Conservation (phyloP, 2,329 filamentous ascomycete genomes). For the Colletotrichum chrysophilum region DNA sequence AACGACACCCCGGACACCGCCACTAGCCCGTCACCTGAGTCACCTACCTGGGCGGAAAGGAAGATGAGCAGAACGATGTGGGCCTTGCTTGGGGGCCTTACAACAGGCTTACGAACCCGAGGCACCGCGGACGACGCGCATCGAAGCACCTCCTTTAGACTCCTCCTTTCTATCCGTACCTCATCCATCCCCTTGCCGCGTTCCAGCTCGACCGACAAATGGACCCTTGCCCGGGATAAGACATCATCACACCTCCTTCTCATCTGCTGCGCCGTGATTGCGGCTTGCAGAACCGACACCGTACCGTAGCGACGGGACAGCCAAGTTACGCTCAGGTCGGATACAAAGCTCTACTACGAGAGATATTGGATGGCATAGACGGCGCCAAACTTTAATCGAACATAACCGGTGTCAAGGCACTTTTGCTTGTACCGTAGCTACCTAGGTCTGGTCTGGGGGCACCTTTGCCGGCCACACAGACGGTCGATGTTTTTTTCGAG, state of each 20-base stretch:
- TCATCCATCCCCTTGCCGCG: not conserved
- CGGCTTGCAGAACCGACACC: not conserved
- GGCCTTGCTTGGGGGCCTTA: not conserved
- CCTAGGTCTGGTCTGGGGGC: not conserved
- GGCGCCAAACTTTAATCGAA: conserved; percentile 20
- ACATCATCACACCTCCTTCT: not conserved
- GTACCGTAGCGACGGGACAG: not conserved
- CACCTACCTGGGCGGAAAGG: not conserved
- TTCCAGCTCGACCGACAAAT: not conserved
- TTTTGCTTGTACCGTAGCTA: conserved; percentile 1
- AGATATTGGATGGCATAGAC: conserved; percentile 8
- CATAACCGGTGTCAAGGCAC: not conserved
- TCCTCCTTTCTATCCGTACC: not conserved
- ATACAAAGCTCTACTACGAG: not conserved
- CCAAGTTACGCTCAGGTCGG: not conserved
- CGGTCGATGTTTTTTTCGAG: not conserved
- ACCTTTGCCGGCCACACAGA: not conserved
- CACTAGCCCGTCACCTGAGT: conserved; percentile 16
- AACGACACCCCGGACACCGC: conserved; percentile 9
- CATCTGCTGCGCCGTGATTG: not conserved
- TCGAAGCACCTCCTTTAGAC: not conserved
- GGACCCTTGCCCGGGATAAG: not conserved
- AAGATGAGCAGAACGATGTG: conserved; percentile 7
- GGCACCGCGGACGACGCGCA: not conserved
- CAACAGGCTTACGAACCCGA: not conserved